Percentiles rank a stretch among this genome's conserved stretches.
Evolutionary conservation across 1,284 basidiomycete species (phyloP).

Genomic region (Psilocybe mexicana): DNA sequence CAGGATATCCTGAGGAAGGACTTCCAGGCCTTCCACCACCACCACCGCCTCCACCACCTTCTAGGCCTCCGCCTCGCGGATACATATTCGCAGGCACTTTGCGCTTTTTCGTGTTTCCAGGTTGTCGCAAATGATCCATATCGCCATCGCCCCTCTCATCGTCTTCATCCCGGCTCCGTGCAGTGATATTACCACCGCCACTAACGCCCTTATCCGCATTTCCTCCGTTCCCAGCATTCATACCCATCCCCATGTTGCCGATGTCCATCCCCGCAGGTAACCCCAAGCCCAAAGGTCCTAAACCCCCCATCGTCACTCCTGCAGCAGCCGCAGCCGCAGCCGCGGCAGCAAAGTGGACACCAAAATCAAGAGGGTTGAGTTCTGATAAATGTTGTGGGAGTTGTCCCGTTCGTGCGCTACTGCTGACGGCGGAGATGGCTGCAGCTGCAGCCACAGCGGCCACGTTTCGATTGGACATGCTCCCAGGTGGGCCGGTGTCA

Average conservation of each 20-base stretch:
- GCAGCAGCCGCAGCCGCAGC: constrained; percentile 27
- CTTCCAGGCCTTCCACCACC: constrained; percentile 18
- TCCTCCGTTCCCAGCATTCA: background rate
- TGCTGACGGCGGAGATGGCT: constrained; percentile 19
- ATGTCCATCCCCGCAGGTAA: constrained; percentile 18
- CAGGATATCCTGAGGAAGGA: constrained; percentile 11
- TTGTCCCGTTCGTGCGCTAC: constrained; percentile 18
- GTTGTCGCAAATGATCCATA: constrained; percentile 65
- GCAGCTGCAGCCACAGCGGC: constrained; percentile 23
- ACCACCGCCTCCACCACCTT: constrained; percentile 13
- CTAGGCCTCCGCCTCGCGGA: constrained; percentile 40
- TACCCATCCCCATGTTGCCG: constrained; percentile 6
- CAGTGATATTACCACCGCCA: constrained; percentile 13
- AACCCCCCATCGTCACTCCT: constrained; percentile 24
- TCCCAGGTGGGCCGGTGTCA: constrained; percentile 1
- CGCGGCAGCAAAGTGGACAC: constrained; percentile 25
- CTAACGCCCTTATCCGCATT: constrained; percentile 7
- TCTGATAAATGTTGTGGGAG: constrained; percentile 19
- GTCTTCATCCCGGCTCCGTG: constrained; percentile 38
- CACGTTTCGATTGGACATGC: constrained; percentile 5
- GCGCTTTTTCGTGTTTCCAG: constrained; percentile 83
- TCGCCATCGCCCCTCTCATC: constrained; percentile 56
- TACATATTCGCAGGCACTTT: constrained; percentile 65
- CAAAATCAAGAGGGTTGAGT: constrained; percentile 26
- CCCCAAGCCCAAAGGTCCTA: constrained; percentile 21